These are phyloP conservation scores for Penicillium thymicola DNA, from an alignment of 2,329 filamentous ascomycete species.

Conservation along the genomic window DNA sequence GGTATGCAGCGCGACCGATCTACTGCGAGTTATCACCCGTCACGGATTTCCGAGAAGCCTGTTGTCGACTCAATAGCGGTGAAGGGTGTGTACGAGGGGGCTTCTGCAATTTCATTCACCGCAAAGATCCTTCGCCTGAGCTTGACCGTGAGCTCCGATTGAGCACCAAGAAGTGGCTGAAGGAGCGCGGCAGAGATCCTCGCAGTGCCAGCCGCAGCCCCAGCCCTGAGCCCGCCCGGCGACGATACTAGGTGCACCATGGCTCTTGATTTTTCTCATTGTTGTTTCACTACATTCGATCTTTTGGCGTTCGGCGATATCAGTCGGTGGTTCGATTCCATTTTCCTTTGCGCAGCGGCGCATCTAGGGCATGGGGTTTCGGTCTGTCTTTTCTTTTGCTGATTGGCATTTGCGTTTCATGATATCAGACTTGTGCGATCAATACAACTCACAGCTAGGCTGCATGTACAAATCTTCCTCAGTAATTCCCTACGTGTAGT, in stretches of 20 bases:
- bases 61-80: constrained; percentile 88
- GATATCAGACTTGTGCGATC: constrained; percentile 29
- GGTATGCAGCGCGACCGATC: constrained; percentile 95
- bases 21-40: constrained; percentile 97
- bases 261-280: constrained; percentile 3
- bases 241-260: constrained; percentile 57
- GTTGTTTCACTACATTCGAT: constrained; percentile 13
- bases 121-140: constrained; percentile 89
- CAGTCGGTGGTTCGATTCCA: constrained; percentile 18
- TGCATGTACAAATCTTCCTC: neutral
- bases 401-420: constrained; percentile 25
- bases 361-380: constrained; percentile 13
- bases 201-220: constrained; percentile 79
- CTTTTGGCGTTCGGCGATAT: constrained; percentile 23
- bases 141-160: constrained; percentile 83
- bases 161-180: constrained; percentile 94
- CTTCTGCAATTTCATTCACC: constrained; percentile 99
- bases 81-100: constrained; percentile 94
- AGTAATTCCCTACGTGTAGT: neutral
- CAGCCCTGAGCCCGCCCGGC: constrained; percentile 76
- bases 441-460: constrained; percentile 5
- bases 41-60: constrained; percentile 96
- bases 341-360: constrained; percentile 17
- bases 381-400: constrained; percentile 17
- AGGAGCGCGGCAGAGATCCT: constrained; percentile 76